Percentiles rank a stretch among this genome's conserved stretches.
Conservation (phyloP, 148 eudicot genomes). For the Talinum fruticosum region DNA sequence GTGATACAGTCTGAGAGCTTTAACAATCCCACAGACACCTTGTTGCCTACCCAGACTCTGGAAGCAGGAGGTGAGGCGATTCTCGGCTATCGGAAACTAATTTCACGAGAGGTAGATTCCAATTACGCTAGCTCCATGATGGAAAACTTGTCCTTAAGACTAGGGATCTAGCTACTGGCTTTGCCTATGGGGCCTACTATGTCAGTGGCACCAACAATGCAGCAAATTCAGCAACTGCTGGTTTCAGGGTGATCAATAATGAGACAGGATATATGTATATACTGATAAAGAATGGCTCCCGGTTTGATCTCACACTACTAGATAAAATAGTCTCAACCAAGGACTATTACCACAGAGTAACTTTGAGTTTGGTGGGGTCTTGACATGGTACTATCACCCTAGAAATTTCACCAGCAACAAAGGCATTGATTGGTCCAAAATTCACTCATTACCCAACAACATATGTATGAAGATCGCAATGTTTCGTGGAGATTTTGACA, state of each 20-base stretch:
- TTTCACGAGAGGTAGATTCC: constrained; percentile 45
- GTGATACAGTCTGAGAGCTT: constrained; percentile 37
- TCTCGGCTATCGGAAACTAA: constrained; percentile 34
- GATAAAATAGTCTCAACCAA: neutral
- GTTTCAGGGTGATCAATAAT: constrained; percentile 20
- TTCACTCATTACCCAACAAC: too few relatives aligned
- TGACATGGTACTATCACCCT: constrained; percentile 41
- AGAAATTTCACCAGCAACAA: neutral
- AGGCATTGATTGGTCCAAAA: too few relatives aligned
- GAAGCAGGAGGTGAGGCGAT: neutral
- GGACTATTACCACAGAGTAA: constrained; percentile 38
- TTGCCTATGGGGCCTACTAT: constrained; percentile 9
- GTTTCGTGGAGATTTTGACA: neutral
- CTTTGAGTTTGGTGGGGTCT: constrained; percentile 42
- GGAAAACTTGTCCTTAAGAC: constrained; percentile 21
- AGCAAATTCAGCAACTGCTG: constrained; percentile 12
- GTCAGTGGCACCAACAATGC: neutral
- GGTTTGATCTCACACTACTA: constrained; percentile 3
- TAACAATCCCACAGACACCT: constrained; percentile 37
- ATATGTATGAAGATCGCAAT: too few relatives aligned
- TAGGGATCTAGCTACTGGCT: neutral
- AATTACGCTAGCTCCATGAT: constrained; percentile 6
- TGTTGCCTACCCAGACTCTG: constrained; percentile 40
- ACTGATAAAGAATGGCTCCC: constrained; percentile 19
- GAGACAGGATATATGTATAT: constrained; percentile 36